Percentiles rank a stretch among this genome's conserved stretches.
Evolutionary conservation across 768 basidiomycete genomes (phyloP).

Genomic region (Phaffia tasmanica): DNA sequence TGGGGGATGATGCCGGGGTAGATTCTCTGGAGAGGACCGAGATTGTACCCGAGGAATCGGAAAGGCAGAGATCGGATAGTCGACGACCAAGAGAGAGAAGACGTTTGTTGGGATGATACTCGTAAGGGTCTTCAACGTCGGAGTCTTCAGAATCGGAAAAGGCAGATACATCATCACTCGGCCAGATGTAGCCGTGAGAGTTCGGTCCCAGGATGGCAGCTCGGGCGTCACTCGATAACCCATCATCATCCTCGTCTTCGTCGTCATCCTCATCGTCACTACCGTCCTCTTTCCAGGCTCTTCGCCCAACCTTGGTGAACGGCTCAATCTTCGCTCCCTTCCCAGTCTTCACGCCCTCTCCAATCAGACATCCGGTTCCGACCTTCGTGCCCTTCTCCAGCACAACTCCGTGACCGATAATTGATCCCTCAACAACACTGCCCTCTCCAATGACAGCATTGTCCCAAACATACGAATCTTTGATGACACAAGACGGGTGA

Average conservation of each 20-base stretch:
- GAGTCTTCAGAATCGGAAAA: constrained; percentile 41
- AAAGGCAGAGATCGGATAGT: constrained; percentile 30
- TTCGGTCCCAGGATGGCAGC: constrained; percentile 51
- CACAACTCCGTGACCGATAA: constrained; percentile 65
- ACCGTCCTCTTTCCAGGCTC: constrained; percentile 37
- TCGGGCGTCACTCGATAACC: constrained; percentile 44
- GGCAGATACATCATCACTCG: constrained; percentile 40
- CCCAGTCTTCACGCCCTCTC: constrained; percentile 68
- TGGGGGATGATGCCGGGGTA: constrained; percentile 33
- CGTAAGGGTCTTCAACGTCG: constrained; percentile 34
- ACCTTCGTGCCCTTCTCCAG: constrained; percentile 58
- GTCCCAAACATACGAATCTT: constrained; percentile 73
- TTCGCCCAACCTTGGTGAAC: constrained; percentile 59
- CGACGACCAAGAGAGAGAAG: constrained; percentile 36
- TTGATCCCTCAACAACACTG: constrained; percentile 57
- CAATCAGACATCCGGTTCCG: constrained; percentile 67
- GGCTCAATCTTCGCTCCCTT: constrained; percentile 54
- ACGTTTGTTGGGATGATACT: constrained; percentile 35
- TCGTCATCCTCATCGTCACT: constrained; percentile 33
- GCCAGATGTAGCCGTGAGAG: constrained; percentile 75
- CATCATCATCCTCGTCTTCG: constrained; percentile 38
- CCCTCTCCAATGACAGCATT: constrained; percentile 44
- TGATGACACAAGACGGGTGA: constrained; percentile 57
- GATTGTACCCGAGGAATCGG: constrained; percentile 26
- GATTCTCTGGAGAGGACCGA: constrained; percentile 34